phyloP scores from a whole-genome alignment of 306 rosid genomes.

The Prunus armeniaca region DNA sequence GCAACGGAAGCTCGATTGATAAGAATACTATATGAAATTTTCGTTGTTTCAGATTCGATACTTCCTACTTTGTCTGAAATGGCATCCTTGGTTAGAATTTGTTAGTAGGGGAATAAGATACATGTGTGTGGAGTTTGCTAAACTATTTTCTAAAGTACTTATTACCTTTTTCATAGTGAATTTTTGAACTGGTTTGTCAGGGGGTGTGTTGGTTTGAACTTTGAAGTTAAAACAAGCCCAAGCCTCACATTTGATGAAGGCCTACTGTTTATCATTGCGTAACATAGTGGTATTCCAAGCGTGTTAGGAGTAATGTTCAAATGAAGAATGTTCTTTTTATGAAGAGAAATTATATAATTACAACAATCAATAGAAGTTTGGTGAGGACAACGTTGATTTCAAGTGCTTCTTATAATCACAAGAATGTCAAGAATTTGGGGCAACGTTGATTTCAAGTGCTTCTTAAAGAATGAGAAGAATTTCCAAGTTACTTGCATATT shows the following conservation, averaged over 20 bases:
- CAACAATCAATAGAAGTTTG: constrained; percentile 67
- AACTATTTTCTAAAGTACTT: constrained; percentile 19
- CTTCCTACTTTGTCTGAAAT: neutral
- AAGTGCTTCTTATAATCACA: constrained; percentile 70
- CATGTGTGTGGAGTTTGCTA: constrained; percentile 13
- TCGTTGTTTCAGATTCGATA: constrained; percentile 20
- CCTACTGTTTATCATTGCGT: constrained; percentile 74
- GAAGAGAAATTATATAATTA: constrained; percentile 67
- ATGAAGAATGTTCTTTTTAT: constrained; percentile 48
- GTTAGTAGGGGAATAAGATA: constrained; percentile 31
- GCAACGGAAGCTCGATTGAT: constrained; percentile 20
- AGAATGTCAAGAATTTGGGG: constrained; percentile 70
- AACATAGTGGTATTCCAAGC: constrained; percentile 73
- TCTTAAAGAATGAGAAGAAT: constrained; percentile 72
- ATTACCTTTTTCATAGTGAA: constrained; percentile 42
- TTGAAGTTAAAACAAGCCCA: constrained; percentile 97
- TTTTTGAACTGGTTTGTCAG: constrained; percentile 96
- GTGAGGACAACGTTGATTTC: constrained; percentile 69
- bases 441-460: constrained; percentile 71
- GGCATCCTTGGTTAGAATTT: constrained; percentile 10
- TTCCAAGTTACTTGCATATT: constrained; percentile 73
- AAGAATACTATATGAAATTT: neutral
- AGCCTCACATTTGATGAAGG: constrained; percentile 85
- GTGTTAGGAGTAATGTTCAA: constrained; percentile 60
- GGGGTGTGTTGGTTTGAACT: constrained; percentile 99